Evolutionary conservation across 2,329 filamentous ascomycete genomes (phyloP), one percentile per base, ranked within the genome.

Genomic region (Penicillium vulpinum): DNA sequence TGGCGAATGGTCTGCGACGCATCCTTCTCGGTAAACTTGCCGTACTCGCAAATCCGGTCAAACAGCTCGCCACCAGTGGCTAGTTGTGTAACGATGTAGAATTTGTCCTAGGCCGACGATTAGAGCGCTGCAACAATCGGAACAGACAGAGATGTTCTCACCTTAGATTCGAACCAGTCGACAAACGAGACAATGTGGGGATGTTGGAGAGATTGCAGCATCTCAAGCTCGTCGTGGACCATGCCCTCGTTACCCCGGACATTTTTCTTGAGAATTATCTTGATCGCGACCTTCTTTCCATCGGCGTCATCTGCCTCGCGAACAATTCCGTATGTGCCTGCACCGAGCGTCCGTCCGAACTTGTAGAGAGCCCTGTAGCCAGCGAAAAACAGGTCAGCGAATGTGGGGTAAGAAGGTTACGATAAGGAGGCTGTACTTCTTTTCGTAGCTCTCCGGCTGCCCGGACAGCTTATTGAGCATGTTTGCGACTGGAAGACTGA

Each of bases 181-280:
- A 94, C 89, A 73, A 99, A 99, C 67, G 88, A 88, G 78, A 99
- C 94, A 73, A 99, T 99, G 77, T 97, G 91, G 51, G 91, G 90
- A 75, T 99, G 94, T 72, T 92, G 85, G 72, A 99, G 85, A 57
- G 86, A 85, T 78, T 97, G 92, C 63, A 99, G 84, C 86, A 99
- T 92, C 65, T 92, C 85, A 68, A 99, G 83, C 80, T 99, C 94
- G 75, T 99, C 94, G 75, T 96, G 94, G 39, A 99, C 94, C 94
- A 99, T 99, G 75, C 89, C 87, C 81, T 99, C 94, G 70, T 97
- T 97, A 63, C 92, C 93, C 75, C 92, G 95, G 73, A 99, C 93
- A 77, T 96, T 97, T 82, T 96, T 97, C 85, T 99, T 99, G 71
- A 97, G 81, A 76, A 99, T 99, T 75, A 99, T 97, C 83, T 99